These are phyloP conservation scores for Echeveria elegans DNA, from an alignment of 164 flowering plant genomes.

Conservation along the genomic window DNA sequence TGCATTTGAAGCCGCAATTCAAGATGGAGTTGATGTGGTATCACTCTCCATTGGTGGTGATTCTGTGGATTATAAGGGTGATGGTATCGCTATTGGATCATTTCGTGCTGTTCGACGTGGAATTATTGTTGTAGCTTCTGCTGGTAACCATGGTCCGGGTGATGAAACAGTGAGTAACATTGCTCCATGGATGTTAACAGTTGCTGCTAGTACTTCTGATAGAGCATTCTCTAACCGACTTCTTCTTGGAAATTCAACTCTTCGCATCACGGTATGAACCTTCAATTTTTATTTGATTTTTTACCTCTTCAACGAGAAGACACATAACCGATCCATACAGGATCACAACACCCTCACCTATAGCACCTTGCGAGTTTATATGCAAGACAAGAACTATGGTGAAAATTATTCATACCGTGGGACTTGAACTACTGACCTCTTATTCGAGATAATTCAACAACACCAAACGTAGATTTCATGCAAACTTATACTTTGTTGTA, in stretches of 20 bases:
- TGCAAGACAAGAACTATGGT: too few relatives aligned
- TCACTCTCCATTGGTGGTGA: conserved; percentile 11
- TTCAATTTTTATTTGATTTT: too few relatives aligned
- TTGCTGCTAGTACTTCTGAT: conserved; percentile 20
- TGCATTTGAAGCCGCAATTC: conserved; percentile 16
- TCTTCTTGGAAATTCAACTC: conserved; percentile 10
- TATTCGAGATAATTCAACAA: too few relatives aligned
- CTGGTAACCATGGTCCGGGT: conserved; percentile 15
- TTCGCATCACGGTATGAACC: conserved; percentile 4
- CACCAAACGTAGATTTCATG: too few relatives aligned
- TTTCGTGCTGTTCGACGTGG: conserved; percentile 20
- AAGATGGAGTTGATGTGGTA: conserved; percentile 18
- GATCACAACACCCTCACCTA: too few relatives aligned
- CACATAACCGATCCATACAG: too few relatives aligned
- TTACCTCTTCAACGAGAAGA: too few relatives aligned
- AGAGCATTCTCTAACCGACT: conserved; percentile 11
- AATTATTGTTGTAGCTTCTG: conserved; percentile 15
- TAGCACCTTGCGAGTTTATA: too few relatives aligned
- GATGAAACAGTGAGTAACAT: conserved; percentile 1
- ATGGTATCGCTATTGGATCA: conserved; percentile 15
- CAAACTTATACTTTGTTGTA: too few relatives aligned
- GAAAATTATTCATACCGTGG: too few relatives aligned
- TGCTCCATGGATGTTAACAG: conserved; percentile 21
- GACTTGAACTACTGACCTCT: too few relatives aligned
- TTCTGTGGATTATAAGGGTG: not conserved